Base-by-base conservation (phyloP, 2,329 filamentous ascomycete genomes). In the Scedosporium minutisporum region DNA sequence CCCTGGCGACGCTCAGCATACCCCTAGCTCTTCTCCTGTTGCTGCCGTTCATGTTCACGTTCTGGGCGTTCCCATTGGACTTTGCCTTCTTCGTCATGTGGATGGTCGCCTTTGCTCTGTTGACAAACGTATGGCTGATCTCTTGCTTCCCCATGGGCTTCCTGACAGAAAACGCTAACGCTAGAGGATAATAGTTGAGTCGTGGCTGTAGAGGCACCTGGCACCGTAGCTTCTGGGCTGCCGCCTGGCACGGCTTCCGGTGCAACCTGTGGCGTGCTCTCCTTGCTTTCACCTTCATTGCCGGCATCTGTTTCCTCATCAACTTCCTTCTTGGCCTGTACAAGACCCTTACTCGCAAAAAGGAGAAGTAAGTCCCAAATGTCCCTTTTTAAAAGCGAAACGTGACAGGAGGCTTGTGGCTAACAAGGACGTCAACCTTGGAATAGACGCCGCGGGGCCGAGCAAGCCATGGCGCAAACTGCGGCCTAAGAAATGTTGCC, bases 141-240 rank as follows among this genome's bases (percentile, higher is more conserved):
- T 48, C 60, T 44, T 27, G 6, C 25, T 62, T 33, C n/a, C 44
- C 29, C 14, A 18, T 21, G 12, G 3, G 4, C 6, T 48, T 21
- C n/a, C 16, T 41, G 27, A 42, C 41, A 18, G 14, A 42, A 21
- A 33, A 7, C 14, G 14, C 58, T 61, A 27, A 46, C 51, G 18
- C 29, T 4, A 14, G 51, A 41, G 68, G 65, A 65, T 59, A 64
- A 66, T 66, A 4, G 44, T 44, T 3, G 60, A 57, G 51, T 10
- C 14, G 61, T 3, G 12, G 58, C 10, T 71, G 69, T 61, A 53
- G 63, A 5, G 38, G 65, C 1, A 2, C 5, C 9, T 71, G 69
- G 69, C 69, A 68, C 46, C 25, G 65, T 25, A 60, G 66, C 10
- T 69, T 70, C 58, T 71, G 69, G 69, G 67, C 67, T 23, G 71